A percentile compares a stretch with the other conserved stretches of the same genome.
phyloP scores from a whole-genome alignment of 306 rosid genomes.

The Lupinus albus region DNA sequence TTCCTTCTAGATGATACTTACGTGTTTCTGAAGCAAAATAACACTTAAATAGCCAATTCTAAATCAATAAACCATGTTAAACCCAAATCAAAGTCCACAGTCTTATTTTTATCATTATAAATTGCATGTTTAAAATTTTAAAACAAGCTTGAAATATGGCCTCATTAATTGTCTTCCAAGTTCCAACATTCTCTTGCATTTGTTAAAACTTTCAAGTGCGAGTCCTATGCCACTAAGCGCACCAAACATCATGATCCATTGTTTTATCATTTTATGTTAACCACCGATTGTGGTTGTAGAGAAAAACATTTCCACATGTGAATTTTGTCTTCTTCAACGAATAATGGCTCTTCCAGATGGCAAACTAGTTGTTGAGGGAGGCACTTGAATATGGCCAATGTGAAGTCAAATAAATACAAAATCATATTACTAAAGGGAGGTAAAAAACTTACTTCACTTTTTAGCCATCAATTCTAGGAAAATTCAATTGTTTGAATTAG shows the following conservation, averaged over 20 bases:
- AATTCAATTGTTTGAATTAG: no score
- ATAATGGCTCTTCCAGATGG: constrained; percentile 35
- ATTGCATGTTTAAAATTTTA: not conserved
- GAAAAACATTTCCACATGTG: constrained; percentile 40
- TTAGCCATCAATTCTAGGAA: no score
- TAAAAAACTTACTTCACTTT: no score
- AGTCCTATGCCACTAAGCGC: constrained; percentile 1
- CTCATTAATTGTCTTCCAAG: not conserved
- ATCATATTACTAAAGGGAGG: no score
- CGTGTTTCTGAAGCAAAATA: not conserved
- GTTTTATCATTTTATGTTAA: constrained; percentile 28
- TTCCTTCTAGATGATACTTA: not conserved
- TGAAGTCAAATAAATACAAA: not conserved
- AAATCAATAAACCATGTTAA: not conserved
- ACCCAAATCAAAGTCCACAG: not conserved
- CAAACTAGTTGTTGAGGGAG: constrained; percentile 29
- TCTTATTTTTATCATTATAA: not conserved
- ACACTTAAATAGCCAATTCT: not conserved
- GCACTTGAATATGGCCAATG: constrained; percentile 21
- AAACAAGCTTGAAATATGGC: not conserved
- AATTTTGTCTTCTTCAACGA: constrained; percentile 39
- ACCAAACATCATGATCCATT: constrained; percentile 23
- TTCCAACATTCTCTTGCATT: constrained; percentile 1
- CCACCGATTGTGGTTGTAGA: not conserved
- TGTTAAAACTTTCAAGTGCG: not conserved